Evolutionary conservation across 345 rosid species (phyloP).

Genomic region (Acer negundo): DNA sequence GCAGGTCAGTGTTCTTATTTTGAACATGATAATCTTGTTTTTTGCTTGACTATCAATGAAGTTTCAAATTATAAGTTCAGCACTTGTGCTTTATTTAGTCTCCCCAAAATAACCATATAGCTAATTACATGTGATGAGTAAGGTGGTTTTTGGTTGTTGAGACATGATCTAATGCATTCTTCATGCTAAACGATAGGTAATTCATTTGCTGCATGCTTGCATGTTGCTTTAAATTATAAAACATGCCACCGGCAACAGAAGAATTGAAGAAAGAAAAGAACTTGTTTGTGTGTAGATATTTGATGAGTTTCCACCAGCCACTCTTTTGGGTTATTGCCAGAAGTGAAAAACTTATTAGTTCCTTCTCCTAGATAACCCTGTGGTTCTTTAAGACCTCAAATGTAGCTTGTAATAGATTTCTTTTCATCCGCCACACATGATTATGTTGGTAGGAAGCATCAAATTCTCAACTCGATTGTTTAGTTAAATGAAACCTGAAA

Average conservation of each 20-base stretch:
- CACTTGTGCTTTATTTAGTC: conserved; percentile 4
- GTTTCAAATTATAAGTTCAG: conserved; percentile 1
- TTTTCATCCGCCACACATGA: not conserved
- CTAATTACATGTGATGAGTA: not conserved
- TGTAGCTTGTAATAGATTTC: not conserved
- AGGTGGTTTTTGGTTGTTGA: conserved; percentile 4
- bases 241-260: not conserved
- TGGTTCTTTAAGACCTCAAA: not conserved
- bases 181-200: not conserved
- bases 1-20: conserved; percentile 58
- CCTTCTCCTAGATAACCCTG: not conserved
- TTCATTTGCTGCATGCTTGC: not conserved
- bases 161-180: not conserved
- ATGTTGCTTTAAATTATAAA: not conserved
- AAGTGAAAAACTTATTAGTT: not conserved
- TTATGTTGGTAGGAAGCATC: not conserved
- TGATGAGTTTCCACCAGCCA: not conserved
- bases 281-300: not conserved
- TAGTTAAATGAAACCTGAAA: not conserved
- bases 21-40: conserved; percentile 3
- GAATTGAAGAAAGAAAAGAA: not conserved
- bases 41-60: conserved; percentile 16
- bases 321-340: not conserved
- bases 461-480: not conserved
- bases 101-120: not conserved